Percentiles rank a stretch among this genome's conserved stretches.
phyloP scores from a whole-genome alignment of 768 basidiomycete genomes.

The Gyrodon lividus region DNA sequence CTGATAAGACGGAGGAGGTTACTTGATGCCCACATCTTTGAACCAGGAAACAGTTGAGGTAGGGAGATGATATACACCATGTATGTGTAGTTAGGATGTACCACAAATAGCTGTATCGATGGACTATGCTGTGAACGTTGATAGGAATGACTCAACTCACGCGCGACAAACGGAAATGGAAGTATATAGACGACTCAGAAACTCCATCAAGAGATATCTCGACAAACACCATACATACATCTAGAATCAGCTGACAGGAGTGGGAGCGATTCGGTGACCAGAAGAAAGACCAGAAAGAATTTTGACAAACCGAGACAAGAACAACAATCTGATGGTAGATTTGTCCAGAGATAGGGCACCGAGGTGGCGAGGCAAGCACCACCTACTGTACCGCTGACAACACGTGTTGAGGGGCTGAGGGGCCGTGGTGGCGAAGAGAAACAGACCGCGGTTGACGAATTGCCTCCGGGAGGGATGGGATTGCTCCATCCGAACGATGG shows the following conservation, averaged over 20 bases:
- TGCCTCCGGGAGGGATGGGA: not conserved
- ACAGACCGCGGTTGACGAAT: not conserved
- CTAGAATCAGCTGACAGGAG: not conserved
- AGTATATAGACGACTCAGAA: not conserved
- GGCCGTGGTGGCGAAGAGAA: not conserved
- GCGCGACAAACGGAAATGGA: not conserved
- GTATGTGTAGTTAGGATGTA: not conserved
- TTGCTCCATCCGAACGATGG: too few relatives aligned
- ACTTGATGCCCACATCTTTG: slow-evolving; percentile 70
- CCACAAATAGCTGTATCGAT: not conserved
- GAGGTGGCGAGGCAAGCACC: too few relatives aligned
- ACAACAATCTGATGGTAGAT: too few relatives aligned
- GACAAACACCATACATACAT: not conserved
- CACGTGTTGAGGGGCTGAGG: too few relatives aligned
- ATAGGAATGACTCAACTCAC: not conserved
- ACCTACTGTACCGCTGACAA: too few relatives aligned
- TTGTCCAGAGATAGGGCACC: too few relatives aligned
- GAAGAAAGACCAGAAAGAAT: not conserved
- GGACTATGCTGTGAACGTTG: not conserved
- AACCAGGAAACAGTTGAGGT: slow-evolving; percentile 4
- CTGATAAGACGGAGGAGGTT: slow-evolving; percentile 76
- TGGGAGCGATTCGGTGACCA: not conserved
- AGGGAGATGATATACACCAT: not conserved
- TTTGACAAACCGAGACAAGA: not conserved
- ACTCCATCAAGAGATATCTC: not conserved